A percentile compares a stretch with the other conserved stretches of the same genome.
Evolutionary conservation across 2,329 filamentous ascomycete species (phyloP).

Genomic region (Leptographium galeiforme): DNA sequence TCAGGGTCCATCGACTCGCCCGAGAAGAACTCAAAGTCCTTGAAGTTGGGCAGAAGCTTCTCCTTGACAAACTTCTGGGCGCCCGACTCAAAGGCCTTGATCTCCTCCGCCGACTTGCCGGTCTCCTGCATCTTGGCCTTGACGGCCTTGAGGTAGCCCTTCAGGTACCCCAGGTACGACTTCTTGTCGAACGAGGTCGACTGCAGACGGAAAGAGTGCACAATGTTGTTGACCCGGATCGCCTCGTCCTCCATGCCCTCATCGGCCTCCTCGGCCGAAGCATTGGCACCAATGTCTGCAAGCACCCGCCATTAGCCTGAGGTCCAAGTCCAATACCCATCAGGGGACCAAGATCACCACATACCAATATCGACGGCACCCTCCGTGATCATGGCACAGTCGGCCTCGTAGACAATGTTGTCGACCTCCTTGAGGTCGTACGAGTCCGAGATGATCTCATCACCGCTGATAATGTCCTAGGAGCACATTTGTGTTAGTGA

Average conservation of each 20-base stretch:
- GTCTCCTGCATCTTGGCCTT: conserved; percentile 52
- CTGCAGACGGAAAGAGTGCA: conserved; percentile 82
- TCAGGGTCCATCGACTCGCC: conserved; percentile 88
- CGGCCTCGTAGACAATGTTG: conserved; percentile 72
- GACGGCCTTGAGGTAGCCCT: conserved; percentile 87
- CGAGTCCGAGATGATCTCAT: conserved; percentile 96
- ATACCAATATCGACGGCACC: conserved; percentile 60
- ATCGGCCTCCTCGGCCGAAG: conserved; percentile 81
- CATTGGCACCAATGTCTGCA: conserved; percentile 82
- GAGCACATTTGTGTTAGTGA: not conserved
- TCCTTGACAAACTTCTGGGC: conserved; percentile 68
- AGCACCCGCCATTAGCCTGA: not conserved
- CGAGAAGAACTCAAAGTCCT: conserved; percentile 90
- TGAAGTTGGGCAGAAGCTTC: conserved; percentile 70
- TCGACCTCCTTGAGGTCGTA: conserved; percentile 73
- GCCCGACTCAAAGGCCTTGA: conserved; percentile 69
- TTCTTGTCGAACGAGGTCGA: conserved; percentile 78
- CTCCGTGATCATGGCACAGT: conserved; percentile 81
- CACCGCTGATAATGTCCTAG: conserved; percentile 76
- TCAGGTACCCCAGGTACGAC: conserved; percentile 68
- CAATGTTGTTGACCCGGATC: conserved; percentile 79
- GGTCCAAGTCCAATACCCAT: not conserved
- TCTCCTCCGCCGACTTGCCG: conserved; percentile 45
- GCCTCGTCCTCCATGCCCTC: conserved; percentile 58
- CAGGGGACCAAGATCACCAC: conserved; percentile 19